phyloP scores from a whole-genome alignment of 139 green algal species.

The Yamagishiella unicocca region DNA sequence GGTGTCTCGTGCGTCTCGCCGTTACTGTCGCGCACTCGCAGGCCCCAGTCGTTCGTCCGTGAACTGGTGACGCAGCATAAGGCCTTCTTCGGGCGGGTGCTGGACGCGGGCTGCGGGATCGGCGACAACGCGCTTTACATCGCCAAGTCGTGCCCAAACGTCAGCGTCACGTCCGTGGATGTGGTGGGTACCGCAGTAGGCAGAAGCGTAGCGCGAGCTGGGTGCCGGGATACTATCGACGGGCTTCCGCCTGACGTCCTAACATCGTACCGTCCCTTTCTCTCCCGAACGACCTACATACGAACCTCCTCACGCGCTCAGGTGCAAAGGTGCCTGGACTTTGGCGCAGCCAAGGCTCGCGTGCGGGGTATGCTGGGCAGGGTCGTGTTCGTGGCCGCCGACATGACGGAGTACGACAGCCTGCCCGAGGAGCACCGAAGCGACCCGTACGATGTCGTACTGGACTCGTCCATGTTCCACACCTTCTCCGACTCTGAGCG shows the following conservation, averaged over 20 bases:
- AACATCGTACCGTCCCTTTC: too few species aligned
- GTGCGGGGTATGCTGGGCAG: slow-evolving; percentile 2
- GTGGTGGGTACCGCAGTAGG: too few species aligned
- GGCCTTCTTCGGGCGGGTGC: background rate
- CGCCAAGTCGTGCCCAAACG: background rate
- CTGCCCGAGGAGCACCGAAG: background rate
- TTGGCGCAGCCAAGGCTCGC: background rate
- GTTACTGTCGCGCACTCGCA: too few species aligned
- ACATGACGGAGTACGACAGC: background rate
- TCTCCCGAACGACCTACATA: too few species aligned
- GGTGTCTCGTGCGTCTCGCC: too few species aligned
- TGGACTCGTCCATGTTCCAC: slow-evolving; percentile 13
- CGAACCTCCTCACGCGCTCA: too few species aligned
- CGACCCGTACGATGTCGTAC: background rate
- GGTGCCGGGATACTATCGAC: too few species aligned
- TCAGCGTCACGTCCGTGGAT: background rate
- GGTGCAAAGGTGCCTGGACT: slow-evolving; percentile 3
- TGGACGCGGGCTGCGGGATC: slow-evolving; percentile 42
- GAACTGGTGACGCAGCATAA: background rate
- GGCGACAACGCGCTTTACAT: slow-evolving; percentile 40
- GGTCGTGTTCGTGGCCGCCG: background rate
- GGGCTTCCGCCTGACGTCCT: too few species aligned
- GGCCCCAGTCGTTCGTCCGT: slow-evolving; percentile 12
- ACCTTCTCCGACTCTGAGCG: background rate
- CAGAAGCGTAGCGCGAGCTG: too few species aligned